Evolutionary conservation across 805 yeast species (phyloP), one percentile per base, ranked within the genome.

Genomic region (Spathaspora hagerdaliae): DNA sequence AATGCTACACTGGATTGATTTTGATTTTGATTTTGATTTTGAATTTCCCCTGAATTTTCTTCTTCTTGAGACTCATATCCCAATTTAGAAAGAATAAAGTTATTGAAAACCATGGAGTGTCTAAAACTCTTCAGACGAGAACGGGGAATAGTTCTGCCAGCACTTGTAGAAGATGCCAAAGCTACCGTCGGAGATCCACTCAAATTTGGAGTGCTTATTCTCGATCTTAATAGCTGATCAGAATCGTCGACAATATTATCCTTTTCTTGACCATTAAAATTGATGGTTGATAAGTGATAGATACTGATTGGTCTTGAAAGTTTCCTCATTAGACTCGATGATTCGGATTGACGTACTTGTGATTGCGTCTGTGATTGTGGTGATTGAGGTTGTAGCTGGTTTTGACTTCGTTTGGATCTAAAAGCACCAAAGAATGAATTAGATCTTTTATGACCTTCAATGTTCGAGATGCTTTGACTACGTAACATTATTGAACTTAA

Each of bases 401-500:
- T 51, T 39, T n/a, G 48, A 27, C 41, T 50, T 52, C 14, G 32
- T 33, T 47, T 48, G 1, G 56, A 44, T 42, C 55, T 50, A 38
- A 56, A 50, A 8, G 55, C 48, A 31, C 45, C 45, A 29, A 58
- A 52, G 40, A 57, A 41, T n/a, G 34, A 27, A 40, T 43, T 50
- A 10, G 51, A 45, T 26, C 52, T 50, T 42, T 48, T 50, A 34
- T 48, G 53, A n/a, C 59, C 64, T 38, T 51, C 49, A 6, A 61
- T 43, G 44, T 58, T 58, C 19, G 55, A 48, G 10, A 58, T 56
- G 43, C 64, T 59, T 32, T 58, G 64, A 41, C 65, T 60, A 41
- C 64, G 54, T 33, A 61, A 51, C 66, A 61, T 61, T 27, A 26
- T 43, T 19, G 24, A 19, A 19, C 24, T 19, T 19, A 5, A 2